phyloP scores from a whole-genome alignment of 179 eudicot species.

The Heliamphora ciliata region DNA sequence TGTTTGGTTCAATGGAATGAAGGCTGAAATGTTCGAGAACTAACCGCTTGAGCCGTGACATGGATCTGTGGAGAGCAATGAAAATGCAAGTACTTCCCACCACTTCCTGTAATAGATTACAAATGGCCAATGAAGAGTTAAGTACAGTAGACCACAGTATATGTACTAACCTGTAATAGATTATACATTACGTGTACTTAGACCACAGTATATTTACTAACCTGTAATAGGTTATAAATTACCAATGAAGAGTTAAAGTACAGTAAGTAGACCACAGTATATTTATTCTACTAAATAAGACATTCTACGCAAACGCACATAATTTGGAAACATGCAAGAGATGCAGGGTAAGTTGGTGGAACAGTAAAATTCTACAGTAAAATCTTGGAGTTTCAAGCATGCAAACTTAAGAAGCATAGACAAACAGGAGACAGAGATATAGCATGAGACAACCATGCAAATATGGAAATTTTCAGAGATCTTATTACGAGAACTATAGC shows the following conservation, averaged over 20 bases:
- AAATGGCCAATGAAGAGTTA: not conserved
- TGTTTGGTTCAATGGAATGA: no score
- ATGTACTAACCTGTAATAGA: not conserved
- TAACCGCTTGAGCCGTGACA: slow-evolving; percentile 79
- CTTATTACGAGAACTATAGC: no score
- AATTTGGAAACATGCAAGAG: not conserved
- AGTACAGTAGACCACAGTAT: not conserved
- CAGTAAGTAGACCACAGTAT: not conserved
- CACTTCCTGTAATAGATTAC: slow-evolving; percentile 52
- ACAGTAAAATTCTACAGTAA: not conserved
- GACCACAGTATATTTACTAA: no score
- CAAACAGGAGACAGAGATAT: not conserved
- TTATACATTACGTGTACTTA: no score
- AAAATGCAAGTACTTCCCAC: slow-evolving; percentile 78
- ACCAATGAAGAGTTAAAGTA: no score
- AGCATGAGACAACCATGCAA: no score
- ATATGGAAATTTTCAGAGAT: not conserved
- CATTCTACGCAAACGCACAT: not conserved
- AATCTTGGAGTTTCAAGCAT: not conserved
- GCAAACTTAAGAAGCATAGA: not conserved
- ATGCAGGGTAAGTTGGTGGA: not conserved
- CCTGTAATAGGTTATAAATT: no score
- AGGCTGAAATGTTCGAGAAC: slow-evolving; percentile 20
- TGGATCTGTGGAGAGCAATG: slow-evolving; percentile 80
- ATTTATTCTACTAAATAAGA: not conserved